phyloP scores from a whole-genome alignment of 2,329 filamentous ascomycete genomes.

The Capronia epimyces region DNA sequence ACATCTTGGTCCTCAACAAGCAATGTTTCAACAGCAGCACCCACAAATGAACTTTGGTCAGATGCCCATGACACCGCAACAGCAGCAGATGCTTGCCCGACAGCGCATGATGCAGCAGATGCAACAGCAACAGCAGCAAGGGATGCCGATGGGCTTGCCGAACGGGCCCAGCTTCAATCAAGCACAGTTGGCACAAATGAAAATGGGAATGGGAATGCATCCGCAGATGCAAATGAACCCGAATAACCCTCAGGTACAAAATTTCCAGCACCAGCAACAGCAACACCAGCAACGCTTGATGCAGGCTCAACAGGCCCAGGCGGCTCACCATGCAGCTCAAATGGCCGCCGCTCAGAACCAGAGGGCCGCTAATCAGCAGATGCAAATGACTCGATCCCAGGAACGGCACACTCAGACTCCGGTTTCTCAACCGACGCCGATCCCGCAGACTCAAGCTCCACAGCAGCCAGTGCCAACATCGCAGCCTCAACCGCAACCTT shows the following conservation, averaged over 20 bases:
- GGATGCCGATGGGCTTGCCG: conserved; percentile 25
- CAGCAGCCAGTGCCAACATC: conserved; percentile 34
- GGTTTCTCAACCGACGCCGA: conserved; percentile 41
- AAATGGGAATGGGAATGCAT: conserved; percentile 25
- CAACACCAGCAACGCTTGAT: conserved; percentile 38
- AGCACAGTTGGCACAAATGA: conserved; percentile 39
- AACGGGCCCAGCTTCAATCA: conserved; percentile 30
- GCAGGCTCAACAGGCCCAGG: conserved; percentile 33
- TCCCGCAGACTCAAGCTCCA: conserved; percentile 38
- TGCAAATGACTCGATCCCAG: conserved; percentile 40
- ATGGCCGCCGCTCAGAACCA: conserved; percentile 35
- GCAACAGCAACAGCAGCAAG: conserved; percentile 21
- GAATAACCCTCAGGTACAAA: conserved; percentile 39
- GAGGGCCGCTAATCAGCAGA: conserved; percentile 39
- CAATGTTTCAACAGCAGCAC: conserved; percentile 49
- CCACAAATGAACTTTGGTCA: conserved; percentile 28
- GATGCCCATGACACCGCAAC: conserved; percentile 28
- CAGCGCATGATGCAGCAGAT: conserved; percentile 29
- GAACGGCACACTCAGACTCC: conserved; percentile 41
- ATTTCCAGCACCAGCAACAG: conserved; percentile 40
- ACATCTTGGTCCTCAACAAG: conserved; percentile 54
- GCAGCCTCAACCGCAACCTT: conserved; percentile 35
- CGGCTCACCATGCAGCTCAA: conserved; percentile 29
- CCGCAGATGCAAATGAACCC: conserved; percentile 35
- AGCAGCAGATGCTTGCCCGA: conserved; percentile 32